phyloP scores from a whole-genome alignment of 2,329 filamentous ascomycete species.

The Teratosphaeria nubilosa region DNA sequence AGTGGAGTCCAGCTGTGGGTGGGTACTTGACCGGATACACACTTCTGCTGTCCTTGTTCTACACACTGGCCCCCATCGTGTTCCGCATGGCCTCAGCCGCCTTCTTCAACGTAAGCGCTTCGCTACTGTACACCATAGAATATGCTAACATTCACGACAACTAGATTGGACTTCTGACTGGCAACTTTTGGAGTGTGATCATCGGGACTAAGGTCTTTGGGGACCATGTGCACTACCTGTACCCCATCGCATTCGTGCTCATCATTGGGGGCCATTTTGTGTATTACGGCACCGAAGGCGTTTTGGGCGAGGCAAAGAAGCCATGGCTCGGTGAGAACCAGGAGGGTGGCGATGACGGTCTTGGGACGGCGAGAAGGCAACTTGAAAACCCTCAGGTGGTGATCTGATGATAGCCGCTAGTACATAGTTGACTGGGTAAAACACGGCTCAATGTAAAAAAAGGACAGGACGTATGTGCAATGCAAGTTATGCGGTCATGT shows the following conservation, averaged over 20 bases:
- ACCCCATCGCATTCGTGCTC: slow-evolving; percentile 88
- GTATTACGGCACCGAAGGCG: slow-evolving; percentile 77
- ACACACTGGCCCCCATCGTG: slow-evolving; percentile 74
- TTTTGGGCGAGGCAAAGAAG: slow-evolving; percentile 81
- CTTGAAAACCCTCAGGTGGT: slow-evolving; percentile 30
- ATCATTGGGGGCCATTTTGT: slow-evolving; percentile 78
- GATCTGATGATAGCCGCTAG: slow-evolving; percentile 17
- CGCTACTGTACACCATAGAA: slow-evolving; percentile 28
- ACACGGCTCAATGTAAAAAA: too few species aligned
- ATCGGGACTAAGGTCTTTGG: slow-evolving; percentile 84
- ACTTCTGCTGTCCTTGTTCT: slow-evolving; percentile 71
- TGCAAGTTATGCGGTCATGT: too few species aligned
- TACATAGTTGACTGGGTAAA: too few species aligned
- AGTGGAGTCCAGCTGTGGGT: slow-evolving; percentile 45
- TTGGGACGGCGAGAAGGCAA: slow-evolving; percentile 74
- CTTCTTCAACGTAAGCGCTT: slow-evolving; percentile 61
- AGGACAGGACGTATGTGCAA: too few species aligned
- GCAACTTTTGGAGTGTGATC: slow-evolving; percentile 94
- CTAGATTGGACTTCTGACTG: slow-evolving; percentile 63
- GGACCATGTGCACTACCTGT: slow-evolving; percentile 73
- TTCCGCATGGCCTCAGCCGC: slow-evolving; percentile 84
- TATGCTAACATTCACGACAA: background rate
- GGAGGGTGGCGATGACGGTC: slow-evolving; percentile 65
- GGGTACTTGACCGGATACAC: slow-evolving; percentile 90
- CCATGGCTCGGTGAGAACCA: slow-evolving; percentile 89